A percentile compares a stretch with the other conserved stretches of the same genome.
Evolutionary conservation across 352 stramenopile species (phyloP).

Genomic region (Phytopythium chamaehyphon): DNA sequence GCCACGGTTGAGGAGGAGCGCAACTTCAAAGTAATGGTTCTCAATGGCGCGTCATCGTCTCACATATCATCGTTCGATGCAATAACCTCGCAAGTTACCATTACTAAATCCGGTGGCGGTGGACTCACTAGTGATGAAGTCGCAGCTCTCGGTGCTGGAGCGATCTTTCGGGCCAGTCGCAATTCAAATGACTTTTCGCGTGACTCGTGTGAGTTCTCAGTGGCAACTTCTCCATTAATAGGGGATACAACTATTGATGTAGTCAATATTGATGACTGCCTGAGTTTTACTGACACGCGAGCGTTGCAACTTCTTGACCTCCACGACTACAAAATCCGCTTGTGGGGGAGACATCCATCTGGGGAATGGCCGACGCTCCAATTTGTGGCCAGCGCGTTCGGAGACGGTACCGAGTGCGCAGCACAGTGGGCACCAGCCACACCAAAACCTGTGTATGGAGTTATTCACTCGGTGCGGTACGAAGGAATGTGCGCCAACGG

Average conservation of each 20-base stretch:
- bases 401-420: conserved; percentile 14
- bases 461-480: conserved; percentile 66
- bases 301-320: conserved; percentile 62
- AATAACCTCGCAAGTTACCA: conserved; percentile 17
- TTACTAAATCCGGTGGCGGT: conserved; percentile 20
- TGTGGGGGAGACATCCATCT: conserved; percentile 65
- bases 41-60: conserved; percentile 33
- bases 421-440: conserved; percentile 30
- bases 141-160: conserved; percentile 15
- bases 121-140: conserved; percentile 34
- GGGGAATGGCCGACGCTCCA: conserved; percentile 69
- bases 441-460: conserved; percentile 33
- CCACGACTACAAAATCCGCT: conserved; percentile 66
- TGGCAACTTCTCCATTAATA: conserved; percentile 12
- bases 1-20: conserved; percentile 47
- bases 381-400: conserved; percentile 39
- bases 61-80: conserved; percentile 44
- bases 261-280: conserved; percentile 19
- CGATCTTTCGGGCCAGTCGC: conserved; percentile 65
- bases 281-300: conserved; percentile 42
- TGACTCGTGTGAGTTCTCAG: conserved; percentile 55
- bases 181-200: conserved; percentile 67
- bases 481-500: conserved; percentile 53
- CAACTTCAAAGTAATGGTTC: conserved; percentile 54
- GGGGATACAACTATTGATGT: conserved; percentile 30